These are phyloP conservation scores for Cornus kousa DNA, from an alignment of 148 eudicot species.

Conservation along the genomic window DNA sequence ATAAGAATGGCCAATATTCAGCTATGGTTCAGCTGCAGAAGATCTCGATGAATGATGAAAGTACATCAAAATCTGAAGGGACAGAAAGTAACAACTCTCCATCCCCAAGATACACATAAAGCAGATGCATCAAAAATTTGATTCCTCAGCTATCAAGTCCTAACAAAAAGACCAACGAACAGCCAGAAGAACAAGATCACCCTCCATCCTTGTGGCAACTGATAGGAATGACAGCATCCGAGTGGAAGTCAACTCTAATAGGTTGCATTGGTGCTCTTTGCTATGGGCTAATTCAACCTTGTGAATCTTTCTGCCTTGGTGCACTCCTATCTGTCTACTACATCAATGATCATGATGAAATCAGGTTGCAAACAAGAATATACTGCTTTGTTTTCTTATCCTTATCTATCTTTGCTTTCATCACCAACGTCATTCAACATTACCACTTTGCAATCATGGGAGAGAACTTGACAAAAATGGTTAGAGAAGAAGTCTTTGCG, in stretches of 20 bases:
- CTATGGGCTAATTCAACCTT: constrained; percentile 9
- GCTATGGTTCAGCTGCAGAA: constrained; percentile 17
- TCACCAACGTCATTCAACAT: constrained; percentile 19
- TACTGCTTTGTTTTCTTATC: constrained; percentile 10
- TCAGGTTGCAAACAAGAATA: constrained; percentile 6
- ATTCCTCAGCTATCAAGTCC: background rate
- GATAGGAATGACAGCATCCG: background rate
- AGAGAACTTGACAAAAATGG: constrained; percentile 16
- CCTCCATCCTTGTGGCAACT: constrained; percentile 8
- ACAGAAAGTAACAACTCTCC: background rate
- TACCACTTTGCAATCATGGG: constrained; percentile 20
- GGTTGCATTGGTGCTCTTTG: constrained; percentile 7
- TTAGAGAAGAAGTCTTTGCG: constrained; percentile 10
- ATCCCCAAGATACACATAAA: background rate
- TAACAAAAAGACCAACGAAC: background rate
- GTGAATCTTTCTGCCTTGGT: constrained; percentile 1
- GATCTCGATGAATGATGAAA: background rate
- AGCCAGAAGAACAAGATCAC: background rate
- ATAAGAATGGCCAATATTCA: constrained; percentile 7
- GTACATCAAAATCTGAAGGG: background rate
- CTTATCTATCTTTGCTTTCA: background rate
- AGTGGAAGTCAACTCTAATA: constrained; percentile 9
- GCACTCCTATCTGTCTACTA: constrained; percentile 17
- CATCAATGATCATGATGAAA: constrained; percentile 1
- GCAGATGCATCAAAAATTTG: background rate